Evolutionary conservation across 169 alveolate species (phyloP).

Genomic region (Eimeria praecox): DNA sequence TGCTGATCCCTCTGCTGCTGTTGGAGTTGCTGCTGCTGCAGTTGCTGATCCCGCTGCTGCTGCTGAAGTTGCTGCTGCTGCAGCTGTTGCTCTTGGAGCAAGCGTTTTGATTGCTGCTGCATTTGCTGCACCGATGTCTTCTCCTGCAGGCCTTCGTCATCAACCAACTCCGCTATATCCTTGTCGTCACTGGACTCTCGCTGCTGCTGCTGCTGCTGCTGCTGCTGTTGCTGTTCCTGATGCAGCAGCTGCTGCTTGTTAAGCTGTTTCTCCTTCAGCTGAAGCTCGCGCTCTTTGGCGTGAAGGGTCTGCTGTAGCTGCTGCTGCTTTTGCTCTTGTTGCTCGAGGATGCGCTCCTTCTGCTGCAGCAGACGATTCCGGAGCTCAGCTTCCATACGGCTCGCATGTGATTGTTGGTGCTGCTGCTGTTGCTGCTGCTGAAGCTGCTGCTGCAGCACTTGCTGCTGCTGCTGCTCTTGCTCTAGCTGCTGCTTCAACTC

Average conservation of each 20-base stretch:
- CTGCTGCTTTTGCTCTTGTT: constrained; percentile 67
- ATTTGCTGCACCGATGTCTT: constrained; percentile 7
- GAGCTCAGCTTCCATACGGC: constrained; percentile 60
- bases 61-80: constrained; percentile 20
- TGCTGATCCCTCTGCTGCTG: constrained; percentile 29
- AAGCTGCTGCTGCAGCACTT: not conserved
- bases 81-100: not conserved
- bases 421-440: constrained; percentile 37
- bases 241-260: too few species aligned
- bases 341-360: constrained; percentile 73
- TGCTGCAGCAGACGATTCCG: constrained; percentile 59
- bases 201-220: constrained; percentile 57
- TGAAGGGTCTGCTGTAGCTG: constrained; percentile 24
- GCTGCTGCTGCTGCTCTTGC: constrained; percentile 23
- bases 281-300: constrained; percentile 70
- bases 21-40: constrained; percentile 29
- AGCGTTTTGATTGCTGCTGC: not conserved
- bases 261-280: constrained; percentile 24
- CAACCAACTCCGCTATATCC: constrained; percentile 50
- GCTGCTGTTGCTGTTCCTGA: constrained; percentile 11
- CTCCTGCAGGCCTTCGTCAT: constrained; percentile 22
- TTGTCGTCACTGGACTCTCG: constrained; percentile 28
- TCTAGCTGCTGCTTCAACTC: constrained; percentile 57
- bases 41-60: constrained; percentile 15
- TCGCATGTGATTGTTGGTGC: constrained; percentile 39